Evolutionary conservation across 305 asterid species (phyloP).

Genomic region (Solanum aculeatissimum): DNA sequence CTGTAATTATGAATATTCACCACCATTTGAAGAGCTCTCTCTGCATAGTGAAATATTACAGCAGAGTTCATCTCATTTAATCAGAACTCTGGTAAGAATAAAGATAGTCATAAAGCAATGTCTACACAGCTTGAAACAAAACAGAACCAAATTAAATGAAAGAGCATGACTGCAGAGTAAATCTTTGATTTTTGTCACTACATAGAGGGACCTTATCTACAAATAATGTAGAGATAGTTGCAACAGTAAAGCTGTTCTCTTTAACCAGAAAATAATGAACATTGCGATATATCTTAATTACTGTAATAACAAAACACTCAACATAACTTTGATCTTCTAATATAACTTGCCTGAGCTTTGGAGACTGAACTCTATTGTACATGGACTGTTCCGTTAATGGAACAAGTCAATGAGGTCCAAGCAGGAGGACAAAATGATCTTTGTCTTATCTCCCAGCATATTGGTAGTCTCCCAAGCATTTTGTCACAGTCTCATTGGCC

Average conservation of each 20-base stretch:
- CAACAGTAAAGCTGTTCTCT: background rate
- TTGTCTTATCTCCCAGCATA: slow-evolving; percentile 13
- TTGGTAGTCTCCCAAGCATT: slow-evolving; percentile 25
- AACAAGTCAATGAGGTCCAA: background rate
- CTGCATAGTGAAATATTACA: background rate
- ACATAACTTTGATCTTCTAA: background rate
- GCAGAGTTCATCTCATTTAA: background rate
- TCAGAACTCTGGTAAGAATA: background rate
- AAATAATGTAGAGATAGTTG: background rate
- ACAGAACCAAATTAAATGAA: background rate
- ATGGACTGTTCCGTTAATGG: background rate
- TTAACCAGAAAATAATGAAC: slow-evolving; percentile 1
- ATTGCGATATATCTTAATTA: background rate
- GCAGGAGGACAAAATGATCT: background rate
- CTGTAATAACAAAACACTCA: background rate
- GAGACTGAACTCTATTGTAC: slow-evolving; percentile 2
- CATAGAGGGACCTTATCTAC: background rate
- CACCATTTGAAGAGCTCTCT: background rate
- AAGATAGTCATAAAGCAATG: background rate
- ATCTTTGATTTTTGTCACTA: background rate
- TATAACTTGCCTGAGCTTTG: slow-evolving; percentile 2
- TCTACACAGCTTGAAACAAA: background rate
- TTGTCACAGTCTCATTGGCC: slow-evolving; percentile 51
- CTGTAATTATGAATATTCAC: background rate
- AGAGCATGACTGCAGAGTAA: background rate